phyloP scores from a whole-genome alignment of 2,329 filamentous ascomycete genomes.

The Fusarium sp. region DNA sequence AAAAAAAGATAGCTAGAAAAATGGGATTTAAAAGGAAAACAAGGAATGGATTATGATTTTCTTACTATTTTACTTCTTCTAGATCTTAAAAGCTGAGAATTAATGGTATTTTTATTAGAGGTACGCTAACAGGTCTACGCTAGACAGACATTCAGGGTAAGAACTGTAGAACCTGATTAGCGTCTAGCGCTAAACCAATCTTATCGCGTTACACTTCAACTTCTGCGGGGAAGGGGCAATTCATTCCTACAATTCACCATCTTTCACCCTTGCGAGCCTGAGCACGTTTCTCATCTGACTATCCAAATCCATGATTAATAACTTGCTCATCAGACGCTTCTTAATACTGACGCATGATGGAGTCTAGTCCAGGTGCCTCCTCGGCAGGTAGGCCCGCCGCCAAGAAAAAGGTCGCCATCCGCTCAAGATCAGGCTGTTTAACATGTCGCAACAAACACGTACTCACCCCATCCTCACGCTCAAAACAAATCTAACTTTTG shows the following conservation, averaged over 20 bases:
- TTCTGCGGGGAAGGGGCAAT: constrained; percentile 32
- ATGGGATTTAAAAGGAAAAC: too few species aligned
- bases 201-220: neutral
- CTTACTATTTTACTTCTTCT: too few species aligned
- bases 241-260: neutral
- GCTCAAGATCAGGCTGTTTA: constrained; percentile 33
- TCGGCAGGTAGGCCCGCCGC: neutral
- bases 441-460: constrained; percentile 36
- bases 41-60: too few species aligned
- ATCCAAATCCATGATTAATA: neutral
- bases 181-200: constrained; percentile 20
- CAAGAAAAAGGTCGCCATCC: constrained; percentile 21
- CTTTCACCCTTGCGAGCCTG: constrained; percentile 4
- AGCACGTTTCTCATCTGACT: neutral
- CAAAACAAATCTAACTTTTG: too few species aligned
- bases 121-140: too few species aligned
- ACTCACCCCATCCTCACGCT: neutral
- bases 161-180: too few species aligned
- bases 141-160: too few species aligned
- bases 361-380: neutral
- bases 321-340: constrained; percentile 3
- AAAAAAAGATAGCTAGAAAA: too few species aligned
- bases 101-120: too few species aligned
- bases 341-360: too few species aligned
- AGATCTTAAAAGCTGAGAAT: too few species aligned